A percentile compares a stretch with the other conserved stretches of the same genome.
Conservation (phyloP, 495 filamentous ascomycete genomes). For the Penicillium soppii region DNA sequence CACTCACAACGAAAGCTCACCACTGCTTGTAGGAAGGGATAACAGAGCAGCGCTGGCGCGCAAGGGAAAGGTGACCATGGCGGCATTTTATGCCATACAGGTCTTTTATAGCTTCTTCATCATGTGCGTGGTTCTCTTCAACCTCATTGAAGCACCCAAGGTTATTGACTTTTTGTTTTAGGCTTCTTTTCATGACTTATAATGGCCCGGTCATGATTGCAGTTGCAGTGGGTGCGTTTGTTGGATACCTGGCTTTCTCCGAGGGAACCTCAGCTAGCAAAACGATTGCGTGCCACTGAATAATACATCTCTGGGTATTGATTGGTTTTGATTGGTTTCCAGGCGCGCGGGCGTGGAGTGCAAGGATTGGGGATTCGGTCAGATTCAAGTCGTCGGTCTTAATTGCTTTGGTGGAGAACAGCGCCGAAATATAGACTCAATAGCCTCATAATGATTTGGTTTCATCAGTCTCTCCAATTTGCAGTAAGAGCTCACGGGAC, state of each 20-base stretch:
- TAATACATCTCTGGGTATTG: neutral
- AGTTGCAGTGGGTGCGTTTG: conserved; percentile 81
- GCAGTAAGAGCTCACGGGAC: conserved; percentile 38
- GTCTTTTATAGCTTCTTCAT: conserved; percentile 99
- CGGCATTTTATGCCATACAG: conserved; percentile 84
- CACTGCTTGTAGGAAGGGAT: conserved; percentile 63
- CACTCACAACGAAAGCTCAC: conserved; percentile 62
- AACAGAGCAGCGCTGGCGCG: conserved; percentile 44
- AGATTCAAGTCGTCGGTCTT: neutral
- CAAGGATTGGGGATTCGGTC: neutral
- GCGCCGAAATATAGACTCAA: neutral
- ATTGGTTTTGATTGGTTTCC: neutral
- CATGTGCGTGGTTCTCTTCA: conserved; percentile 68
- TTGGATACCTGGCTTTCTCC: conserved; percentile 85
- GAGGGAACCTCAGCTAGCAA: conserved; percentile 66
- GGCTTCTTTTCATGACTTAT: conserved; percentile 99
- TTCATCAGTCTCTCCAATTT: neutral
- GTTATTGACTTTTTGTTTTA: conserved; percentile 33
- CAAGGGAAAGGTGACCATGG: conserved; percentile 73
- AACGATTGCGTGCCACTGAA: conserved; percentile 85
- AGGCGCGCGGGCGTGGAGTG: neutral
- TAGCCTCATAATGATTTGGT: neutral
- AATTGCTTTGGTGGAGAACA: neutral
- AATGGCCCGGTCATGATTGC: conserved; percentile 97
- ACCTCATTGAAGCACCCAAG: neutral